These are phyloP conservation scores for Megacollybia marginata DNA, from an alignment of 768 basidiomycete genomes.

Conservation along the genomic window DNA sequence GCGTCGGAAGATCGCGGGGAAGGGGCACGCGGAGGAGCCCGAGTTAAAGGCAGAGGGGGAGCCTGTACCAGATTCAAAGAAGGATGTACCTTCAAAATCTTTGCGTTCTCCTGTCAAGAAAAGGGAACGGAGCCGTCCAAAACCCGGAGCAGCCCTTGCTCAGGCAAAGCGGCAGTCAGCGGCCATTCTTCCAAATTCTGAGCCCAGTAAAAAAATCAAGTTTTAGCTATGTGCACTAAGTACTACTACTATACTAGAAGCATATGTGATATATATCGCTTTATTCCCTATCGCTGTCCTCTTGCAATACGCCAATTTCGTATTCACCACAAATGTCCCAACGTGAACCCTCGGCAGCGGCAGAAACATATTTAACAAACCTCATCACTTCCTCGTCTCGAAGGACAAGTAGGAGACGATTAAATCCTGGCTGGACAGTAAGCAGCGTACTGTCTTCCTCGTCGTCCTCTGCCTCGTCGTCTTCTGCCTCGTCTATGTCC, in stretches of 20 bases:
- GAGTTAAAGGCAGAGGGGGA: constrained; percentile 3
- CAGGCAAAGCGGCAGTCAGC: constrained; percentile 69
- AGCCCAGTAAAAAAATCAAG: constrained; percentile 65
- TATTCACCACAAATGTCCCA: constrained; percentile 95
- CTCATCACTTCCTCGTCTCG: constrained; percentile 90
- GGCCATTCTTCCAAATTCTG: constrained; percentile 50
- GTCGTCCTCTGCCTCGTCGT: constrained; percentile 24
- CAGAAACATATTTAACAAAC: constrained; percentile 93
- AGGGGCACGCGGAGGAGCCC: constrained; percentile 2
- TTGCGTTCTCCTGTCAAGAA: constrained; percentile 6
- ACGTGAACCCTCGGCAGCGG: constrained; percentile 80
- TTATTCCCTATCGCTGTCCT: constrained; percentile 38
- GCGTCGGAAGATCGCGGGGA: constrained; percentile 3
- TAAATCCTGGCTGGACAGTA: constrained; percentile 85
- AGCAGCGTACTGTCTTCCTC: constrained; percentile 77
- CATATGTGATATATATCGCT: background rate
- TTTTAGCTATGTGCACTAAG: constrained; percentile 25
- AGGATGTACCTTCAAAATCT: background rate
- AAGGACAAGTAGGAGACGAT: constrained; percentile 80
- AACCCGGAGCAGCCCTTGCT: constrained; percentile 77
- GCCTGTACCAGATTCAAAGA: background rate
- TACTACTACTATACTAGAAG: background rate
- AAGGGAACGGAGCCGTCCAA: constrained; percentile 44
- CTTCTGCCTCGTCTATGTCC: constrained; percentile 16
- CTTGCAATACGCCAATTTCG: constrained; percentile 77